Percentiles rank a stretch among this genome's conserved stretches.
Evolutionary conservation across 768 basidiomycete species (phyloP).

Genomic region (Boletus edulis): DNA sequence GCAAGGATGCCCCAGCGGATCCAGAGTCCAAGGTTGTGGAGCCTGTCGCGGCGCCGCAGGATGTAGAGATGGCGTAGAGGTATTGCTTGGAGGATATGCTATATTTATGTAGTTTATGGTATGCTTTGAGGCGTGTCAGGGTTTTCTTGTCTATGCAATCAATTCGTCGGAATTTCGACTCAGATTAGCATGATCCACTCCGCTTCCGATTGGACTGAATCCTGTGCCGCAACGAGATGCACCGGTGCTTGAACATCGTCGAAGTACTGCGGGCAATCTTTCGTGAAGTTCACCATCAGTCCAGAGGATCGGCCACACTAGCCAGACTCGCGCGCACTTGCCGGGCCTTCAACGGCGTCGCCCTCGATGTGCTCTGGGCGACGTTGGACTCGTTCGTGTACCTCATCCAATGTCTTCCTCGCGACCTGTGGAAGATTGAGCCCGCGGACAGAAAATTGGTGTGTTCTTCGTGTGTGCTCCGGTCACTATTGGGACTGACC

Average conservation of each 20-base stretch:
- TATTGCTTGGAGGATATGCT: background rate
- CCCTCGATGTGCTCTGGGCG: constrained; percentile 27
- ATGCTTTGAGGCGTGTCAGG: background rate
- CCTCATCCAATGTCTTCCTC: constrained; percentile 27
- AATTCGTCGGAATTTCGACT: background rate
- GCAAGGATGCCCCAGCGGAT: constrained; percentile 20
- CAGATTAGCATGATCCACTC: background rate
- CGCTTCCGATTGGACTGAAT: background rate
- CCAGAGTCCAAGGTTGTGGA: constrained; percentile 15
- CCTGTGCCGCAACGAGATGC: constrained; percentile 9
- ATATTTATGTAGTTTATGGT: constrained; percentile 22
- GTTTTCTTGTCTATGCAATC: background rate
- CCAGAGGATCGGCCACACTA: constrained; percentile 5
- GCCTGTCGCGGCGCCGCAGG: constrained; percentile 28
- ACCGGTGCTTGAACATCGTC: constrained; percentile 25
- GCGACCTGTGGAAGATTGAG: constrained; percentile 26
- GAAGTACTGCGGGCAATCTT: constrained; percentile 28
- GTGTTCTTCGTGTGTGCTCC: background rate
- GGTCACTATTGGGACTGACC: constrained; percentile 5
- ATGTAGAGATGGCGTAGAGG: constrained; percentile 55
- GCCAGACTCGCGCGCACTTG: constrained; percentile 28
- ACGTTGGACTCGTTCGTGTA: constrained; percentile 18
- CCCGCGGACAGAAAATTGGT: constrained; percentile 7
- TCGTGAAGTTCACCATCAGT: constrained; percentile 6
- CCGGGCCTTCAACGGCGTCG: constrained; percentile 16